phyloP scores from a whole-genome alignment of 1,139 yeast species.

The Blastobotrys arbuscula region DNA sequence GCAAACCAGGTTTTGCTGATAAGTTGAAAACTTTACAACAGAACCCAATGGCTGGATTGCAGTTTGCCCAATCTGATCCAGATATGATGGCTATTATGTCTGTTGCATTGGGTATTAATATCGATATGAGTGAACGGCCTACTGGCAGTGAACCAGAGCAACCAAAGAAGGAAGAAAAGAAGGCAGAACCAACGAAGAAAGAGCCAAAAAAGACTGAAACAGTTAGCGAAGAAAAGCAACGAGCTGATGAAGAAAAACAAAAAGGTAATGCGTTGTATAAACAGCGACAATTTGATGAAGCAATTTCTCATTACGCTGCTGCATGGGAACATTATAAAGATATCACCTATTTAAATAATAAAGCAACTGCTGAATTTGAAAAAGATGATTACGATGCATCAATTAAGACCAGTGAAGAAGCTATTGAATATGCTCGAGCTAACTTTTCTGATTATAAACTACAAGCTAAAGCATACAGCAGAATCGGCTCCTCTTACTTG shows the following conservation, averaged over 20 bases:
- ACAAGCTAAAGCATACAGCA: constrained; percentile 88
- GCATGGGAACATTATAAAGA: constrained; percentile 85
- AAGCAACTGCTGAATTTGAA: constrained; percentile 97
- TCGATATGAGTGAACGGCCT: constrained; percentile 28
- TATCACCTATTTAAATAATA: constrained; percentile 89
- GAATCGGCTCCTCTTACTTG: constrained; percentile 78
- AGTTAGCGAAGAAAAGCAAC: constrained; percentile 39
- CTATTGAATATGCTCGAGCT: constrained; percentile 86
- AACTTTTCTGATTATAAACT: constrained; percentile 86
- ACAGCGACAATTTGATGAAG: constrained; percentile 84
- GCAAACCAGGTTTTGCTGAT: constrained; percentile 77
- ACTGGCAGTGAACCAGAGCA: constrained; percentile 22
- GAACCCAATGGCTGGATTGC: constrained; percentile 65
- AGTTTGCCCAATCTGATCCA: constrained; percentile 67
- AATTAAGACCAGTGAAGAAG: constrained; percentile 70
- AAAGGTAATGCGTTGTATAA: constrained; percentile 87
- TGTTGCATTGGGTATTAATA: constrained; percentile 74
- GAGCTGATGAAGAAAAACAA: constrained; percentile 76
- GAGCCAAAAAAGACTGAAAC: constrained; percentile 33
- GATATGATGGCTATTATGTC: constrained; percentile 87
- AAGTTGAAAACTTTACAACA: constrained; percentile 60
- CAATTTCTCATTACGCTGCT: constrained; percentile 74
- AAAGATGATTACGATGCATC: constrained; percentile 88
- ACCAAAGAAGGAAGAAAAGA: constrained; percentile 7
- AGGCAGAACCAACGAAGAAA: constrained; percentile 23